Conservation (phyloP, 2,329 filamentous ascomycete genomes). For the Xylariaceae sp. region DNA sequence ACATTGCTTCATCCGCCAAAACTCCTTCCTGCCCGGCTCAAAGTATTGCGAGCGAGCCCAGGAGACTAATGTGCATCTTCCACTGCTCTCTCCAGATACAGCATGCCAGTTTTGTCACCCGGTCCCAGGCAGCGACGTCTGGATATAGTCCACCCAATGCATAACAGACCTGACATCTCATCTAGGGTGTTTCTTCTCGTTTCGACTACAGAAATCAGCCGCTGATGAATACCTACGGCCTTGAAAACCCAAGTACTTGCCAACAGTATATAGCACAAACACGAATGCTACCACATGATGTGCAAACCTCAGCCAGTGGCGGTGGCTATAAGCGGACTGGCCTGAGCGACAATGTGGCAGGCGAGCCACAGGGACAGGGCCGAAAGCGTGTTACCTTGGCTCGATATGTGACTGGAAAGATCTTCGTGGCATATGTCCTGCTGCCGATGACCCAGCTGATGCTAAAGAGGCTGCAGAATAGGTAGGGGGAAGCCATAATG, state of each 20-base stretch:
- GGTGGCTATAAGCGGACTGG: conserved; percentile 18
- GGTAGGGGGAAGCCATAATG: conserved; percentile 22
- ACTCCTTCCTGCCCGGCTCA: no score
- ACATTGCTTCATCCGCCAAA: no score
- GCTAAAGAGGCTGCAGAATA: conserved; percentile 25
- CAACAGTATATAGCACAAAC: conserved; percentile 20
- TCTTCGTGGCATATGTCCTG: conserved; percentile 25
- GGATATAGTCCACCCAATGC: conserved; percentile 9
- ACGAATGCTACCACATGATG: conserved; percentile 19
- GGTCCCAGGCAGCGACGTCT: neutral
- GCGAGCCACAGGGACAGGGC: conserved; percentile 24
- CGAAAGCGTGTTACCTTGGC: conserved; percentile 21
- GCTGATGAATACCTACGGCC: neutral
- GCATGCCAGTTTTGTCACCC: neutral
- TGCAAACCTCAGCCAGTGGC: conserved; percentile 21
- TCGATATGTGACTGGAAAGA: conserved; percentile 16
- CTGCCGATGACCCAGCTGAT: conserved; percentile 24
- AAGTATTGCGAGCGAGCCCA: no score
- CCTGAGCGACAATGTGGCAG: conserved; percentile 19
- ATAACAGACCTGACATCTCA: conserved; percentile 21
- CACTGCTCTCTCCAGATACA: neutral
- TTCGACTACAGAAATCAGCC: conserved; percentile 3
- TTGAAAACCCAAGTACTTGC: conserved; percentile 5
- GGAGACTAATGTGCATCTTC: no score
- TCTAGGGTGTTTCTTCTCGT: conserved; percentile 10